Evolutionary conservation across 176 grass and related monocot species (phyloP).

Genomic region (Tillandsia fasciculata): DNA sequence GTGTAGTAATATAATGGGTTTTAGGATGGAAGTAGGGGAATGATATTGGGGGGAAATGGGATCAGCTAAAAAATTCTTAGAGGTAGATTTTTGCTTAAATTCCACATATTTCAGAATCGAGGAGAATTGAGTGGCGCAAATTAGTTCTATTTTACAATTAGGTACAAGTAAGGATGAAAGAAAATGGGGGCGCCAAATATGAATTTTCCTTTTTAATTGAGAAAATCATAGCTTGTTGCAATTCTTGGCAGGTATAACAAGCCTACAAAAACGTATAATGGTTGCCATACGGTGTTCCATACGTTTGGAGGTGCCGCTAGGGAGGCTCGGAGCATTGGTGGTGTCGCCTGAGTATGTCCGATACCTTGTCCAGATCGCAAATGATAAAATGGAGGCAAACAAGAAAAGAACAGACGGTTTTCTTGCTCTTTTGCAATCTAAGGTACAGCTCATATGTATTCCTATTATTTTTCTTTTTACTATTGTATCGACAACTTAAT

Average conservation of each 20-base stretch:
- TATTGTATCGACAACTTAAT: too few relatives aligned
- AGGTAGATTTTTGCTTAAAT: too few relatives aligned
- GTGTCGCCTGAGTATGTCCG: conserved; percentile 52
- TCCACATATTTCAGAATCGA: too few relatives aligned
- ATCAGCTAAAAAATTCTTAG: too few relatives aligned
- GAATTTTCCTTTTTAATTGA: not conserved
- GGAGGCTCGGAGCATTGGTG: conserved; percentile 36
- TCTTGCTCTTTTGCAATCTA: conserved; percentile 43
- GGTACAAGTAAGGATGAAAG: too few relatives aligned
- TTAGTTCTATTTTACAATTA: too few relatives aligned
- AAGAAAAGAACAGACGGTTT: conserved; percentile 65
- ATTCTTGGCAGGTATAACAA: conserved; percentile 62
- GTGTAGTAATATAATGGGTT: too few relatives aligned
- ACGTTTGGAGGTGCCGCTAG: conserved; percentile 86
- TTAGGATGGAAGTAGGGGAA: too few relatives aligned
- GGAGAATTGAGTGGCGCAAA: too few relatives aligned
- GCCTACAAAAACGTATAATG: conserved; percentile 69
- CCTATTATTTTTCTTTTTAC: not conserved
- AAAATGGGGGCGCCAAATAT: too few relatives aligned
- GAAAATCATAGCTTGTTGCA: not conserved
- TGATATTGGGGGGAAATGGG: too few relatives aligned
- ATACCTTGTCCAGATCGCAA: conserved; percentile 70
- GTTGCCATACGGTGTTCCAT: conserved; percentile 86
- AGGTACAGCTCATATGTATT: conserved; percentile 21
- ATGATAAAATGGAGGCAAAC: conserved; percentile 87